phyloP scores from a whole-genome alignment of 768 basidiomycete genomes.

The Phallus indusiatus region DNA sequence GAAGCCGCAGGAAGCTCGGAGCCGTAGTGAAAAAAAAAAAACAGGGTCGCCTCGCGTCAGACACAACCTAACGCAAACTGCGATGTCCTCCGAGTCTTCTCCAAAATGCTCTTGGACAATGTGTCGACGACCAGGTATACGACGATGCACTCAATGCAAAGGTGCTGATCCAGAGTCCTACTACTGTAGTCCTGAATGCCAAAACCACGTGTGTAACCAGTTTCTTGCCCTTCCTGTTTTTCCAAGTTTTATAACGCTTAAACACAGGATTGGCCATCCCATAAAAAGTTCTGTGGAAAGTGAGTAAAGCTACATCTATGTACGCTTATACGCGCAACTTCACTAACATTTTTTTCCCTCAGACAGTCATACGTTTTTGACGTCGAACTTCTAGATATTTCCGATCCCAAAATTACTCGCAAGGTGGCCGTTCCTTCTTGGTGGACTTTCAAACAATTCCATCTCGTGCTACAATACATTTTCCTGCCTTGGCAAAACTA shows the following conservation, averaged over 20 bases:
- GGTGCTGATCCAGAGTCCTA: background rate
- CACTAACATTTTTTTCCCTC: background rate
- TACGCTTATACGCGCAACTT: background rate
- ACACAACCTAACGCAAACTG: no score
- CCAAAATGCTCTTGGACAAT: no score
- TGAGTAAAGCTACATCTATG: background rate
- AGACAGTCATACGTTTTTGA: background rate
- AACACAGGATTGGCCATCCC: background rate
- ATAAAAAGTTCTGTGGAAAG: background rate
- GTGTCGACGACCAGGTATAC: no score
- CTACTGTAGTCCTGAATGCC: background rate
- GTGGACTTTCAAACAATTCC: background rate
- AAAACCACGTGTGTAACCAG: background rate
- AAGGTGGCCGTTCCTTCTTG: background rate
- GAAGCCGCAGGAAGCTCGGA: no score
- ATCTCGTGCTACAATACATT: background rate
- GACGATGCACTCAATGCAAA: background rate
- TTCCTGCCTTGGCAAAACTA: background rate
- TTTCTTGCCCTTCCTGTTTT: background rate
- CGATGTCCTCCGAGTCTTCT: no score
- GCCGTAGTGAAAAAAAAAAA: no score
- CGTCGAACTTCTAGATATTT: background rate
- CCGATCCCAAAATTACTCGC: background rate
- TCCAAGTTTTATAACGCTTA: background rate
- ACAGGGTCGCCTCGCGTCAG: no score